phyloP scores from a whole-genome alignment of 495 filamentous ascomycete genomes.

The Tricharina praecox region DNA sequence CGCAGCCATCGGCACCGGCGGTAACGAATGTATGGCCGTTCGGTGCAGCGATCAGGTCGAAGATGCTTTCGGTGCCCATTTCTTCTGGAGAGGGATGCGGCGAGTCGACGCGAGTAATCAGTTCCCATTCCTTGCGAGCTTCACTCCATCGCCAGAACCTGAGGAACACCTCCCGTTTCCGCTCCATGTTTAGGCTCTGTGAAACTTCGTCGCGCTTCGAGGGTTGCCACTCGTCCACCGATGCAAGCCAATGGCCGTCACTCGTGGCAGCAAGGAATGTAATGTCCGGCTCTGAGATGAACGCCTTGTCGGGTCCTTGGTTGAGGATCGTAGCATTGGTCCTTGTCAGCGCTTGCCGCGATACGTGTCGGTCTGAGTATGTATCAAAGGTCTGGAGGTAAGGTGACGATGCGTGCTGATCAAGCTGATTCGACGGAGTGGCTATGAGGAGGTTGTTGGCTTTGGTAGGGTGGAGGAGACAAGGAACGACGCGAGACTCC shows the following conservation, averaged over 20 bases:
- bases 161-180: slow-evolving; percentile 51
- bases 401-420: slow-evolving; percentile 27
- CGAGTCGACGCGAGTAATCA: slow-evolving; percentile 64
- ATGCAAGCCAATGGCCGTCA: slow-evolving; percentile 82
- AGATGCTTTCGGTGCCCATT: slow-evolving; percentile 38
- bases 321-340: slow-evolving; percentile 73
- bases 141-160: slow-evolving; percentile 78
- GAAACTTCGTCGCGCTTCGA: slow-evolving; percentile 44
- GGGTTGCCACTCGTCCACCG: slow-evolving; percentile 76
- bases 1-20: slow-evolving; percentile 56
- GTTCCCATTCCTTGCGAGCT: slow-evolving; percentile 45
- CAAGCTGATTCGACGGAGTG: slow-evolving; percentile 32
- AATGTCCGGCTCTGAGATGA: slow-evolving; percentile 56
- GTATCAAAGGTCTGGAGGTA: slow-evolving; percentile 75
- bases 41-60: slow-evolving; percentile 55
- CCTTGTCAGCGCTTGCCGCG: slow-evolving; percentile 70
- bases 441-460: slow-evolving; percentile 44
- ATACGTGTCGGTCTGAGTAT: slow-evolving; percentile 49
- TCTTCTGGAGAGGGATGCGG: slow-evolving; percentile 43
- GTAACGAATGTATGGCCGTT: slow-evolving; percentile 55
- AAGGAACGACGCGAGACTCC: slow-evolving; percentile 23
- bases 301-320: slow-evolving; percentile 47
- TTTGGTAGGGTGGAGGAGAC: slow-evolving; percentile 39
- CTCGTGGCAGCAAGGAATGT: slow-evolving; percentile 51
- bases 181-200: too few relatives aligned